These are phyloP conservation scores for Colletotrichum costaricense DNA, from an alignment of 2,329 filamentous ascomycete genomes.

Conservation along the genomic window DNA sequence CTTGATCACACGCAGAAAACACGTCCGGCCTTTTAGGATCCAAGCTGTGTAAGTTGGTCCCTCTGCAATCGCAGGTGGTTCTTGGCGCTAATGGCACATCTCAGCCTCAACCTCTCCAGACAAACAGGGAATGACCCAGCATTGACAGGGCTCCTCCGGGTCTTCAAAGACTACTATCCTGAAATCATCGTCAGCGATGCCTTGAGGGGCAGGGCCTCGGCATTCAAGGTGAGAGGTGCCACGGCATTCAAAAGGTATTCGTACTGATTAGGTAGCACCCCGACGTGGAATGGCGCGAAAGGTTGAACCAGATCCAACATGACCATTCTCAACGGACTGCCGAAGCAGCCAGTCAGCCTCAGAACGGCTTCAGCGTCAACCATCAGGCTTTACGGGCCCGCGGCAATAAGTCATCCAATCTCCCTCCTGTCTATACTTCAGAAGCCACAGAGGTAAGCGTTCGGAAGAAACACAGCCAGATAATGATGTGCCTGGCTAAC, in stretches of 20 bases:
- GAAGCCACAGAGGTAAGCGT: conserved; percentile 73
- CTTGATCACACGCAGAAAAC: conserved; percentile 81
- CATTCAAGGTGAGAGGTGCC: conserved; percentile 65
- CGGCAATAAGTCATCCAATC: conserved; percentile 59
- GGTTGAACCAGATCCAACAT: conserved; percentile 75
- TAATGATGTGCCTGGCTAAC: conserved; percentile 23
- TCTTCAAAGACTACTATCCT: conserved; percentile 93
- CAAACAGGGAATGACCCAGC: conserved; percentile 78
- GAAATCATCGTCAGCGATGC: conserved; percentile 84
- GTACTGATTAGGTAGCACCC: conserved; percentile 67
- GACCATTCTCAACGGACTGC: conserved; percentile 60
- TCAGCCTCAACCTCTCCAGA: conserved; percentile 66
- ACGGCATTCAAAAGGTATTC: conserved; percentile 20
- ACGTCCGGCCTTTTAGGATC: conserved; percentile 86
- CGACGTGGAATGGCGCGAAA: conserved; percentile 79
- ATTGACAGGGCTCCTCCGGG: conserved; percentile 78
- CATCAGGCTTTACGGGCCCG: conserved; percentile 52
- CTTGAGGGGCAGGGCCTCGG: conserved; percentile 68
- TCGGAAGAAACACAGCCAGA: neutral
- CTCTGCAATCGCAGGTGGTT: neutral
- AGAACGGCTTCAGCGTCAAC: conserved; percentile 73
- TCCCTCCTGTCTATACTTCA: conserved; percentile 80
- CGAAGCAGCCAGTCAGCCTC: conserved; percentile 48
- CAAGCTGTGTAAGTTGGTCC: conserved; percentile 71
- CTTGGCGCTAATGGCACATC: neutral